Percentiles rank a stretch among this genome's conserved stretches.
Conservation (phyloP, 2,329 filamentous ascomycete species). For the Sordariomycetes sp. region DNA sequence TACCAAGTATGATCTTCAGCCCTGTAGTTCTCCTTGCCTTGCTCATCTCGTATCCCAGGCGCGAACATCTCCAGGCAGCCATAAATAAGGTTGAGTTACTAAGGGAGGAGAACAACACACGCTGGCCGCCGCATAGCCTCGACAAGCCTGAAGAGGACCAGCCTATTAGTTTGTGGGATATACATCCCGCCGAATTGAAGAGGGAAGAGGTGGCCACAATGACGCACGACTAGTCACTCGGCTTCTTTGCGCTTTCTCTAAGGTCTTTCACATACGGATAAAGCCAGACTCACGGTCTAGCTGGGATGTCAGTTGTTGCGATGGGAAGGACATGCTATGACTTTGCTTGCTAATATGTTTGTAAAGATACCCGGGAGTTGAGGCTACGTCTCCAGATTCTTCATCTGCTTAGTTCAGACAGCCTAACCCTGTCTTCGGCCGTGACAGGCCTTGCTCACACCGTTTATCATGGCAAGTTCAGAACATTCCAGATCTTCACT, state of each 20-base stretch:
- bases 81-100: slow-evolving; percentile 26
- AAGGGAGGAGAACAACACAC: slow-evolving; percentile 22
- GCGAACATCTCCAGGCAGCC: slow-evolving; percentile 22
- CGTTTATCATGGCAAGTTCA: slow-evolving; percentile 17
- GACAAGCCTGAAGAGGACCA: slow-evolving; percentile 6
- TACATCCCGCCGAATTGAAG: slow-evolving; percentile 19
- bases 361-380: no score
- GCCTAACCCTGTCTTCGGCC: no score
- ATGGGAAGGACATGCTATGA: no score
- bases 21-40: neutral
- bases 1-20: slow-evolving; percentile 45
- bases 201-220: slow-evolving; percentile 26
- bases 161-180: slow-evolving; percentile 23
- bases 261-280: neutral
- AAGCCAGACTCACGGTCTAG: no score
- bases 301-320: no score
- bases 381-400: neutral
- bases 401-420: neutral
- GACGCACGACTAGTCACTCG: slow-evolving; percentile 24
- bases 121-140: slow-evolving; percentile 21
- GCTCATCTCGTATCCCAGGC: slow-evolving; percentile 9
- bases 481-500: slow-evolving; percentile 71
- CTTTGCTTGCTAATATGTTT: no score
- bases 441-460: no score
- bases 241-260: neutral